Evolutionary conservation across 805 yeast genomes (phyloP).

Genomic region (Metschnikowia matae): DNA sequence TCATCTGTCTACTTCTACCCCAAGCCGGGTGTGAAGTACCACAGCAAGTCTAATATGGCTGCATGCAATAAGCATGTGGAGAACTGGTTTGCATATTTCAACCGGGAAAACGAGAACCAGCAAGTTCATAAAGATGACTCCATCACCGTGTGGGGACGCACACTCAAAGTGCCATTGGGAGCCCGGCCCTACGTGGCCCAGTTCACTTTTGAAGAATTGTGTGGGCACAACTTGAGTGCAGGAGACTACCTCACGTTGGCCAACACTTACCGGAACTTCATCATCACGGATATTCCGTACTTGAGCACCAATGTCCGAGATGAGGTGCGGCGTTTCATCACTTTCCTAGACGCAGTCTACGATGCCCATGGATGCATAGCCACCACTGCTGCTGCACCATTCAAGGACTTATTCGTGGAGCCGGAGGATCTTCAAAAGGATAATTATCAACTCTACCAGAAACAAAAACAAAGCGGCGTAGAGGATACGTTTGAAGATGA

Average conservation of each 20-base stretch:
- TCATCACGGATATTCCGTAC: conserved; percentile 91
- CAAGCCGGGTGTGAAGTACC: conserved; percentile 53
- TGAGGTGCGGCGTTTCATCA: conserved; percentile 84
- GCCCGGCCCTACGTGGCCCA: conserved; percentile 82
- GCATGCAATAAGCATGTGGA: conserved; percentile 60
- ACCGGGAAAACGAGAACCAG: conserved; percentile 48
- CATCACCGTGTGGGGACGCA: conserved; percentile 83
- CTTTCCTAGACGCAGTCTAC: conserved; percentile 92
- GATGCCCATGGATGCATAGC: conserved; percentile 87
- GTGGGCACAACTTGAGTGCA: conserved; percentile 85
- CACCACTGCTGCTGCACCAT: conserved; percentile 84
- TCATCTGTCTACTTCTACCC: conserved; percentile 79
- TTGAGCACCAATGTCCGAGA: conserved; percentile 76
- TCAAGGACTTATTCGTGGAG: conserved; percentile 80
- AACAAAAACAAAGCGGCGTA: conserved; percentile 32
- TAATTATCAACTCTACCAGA: conserved; percentile 41
- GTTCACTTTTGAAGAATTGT: conserved; percentile 79
- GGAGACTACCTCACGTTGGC: conserved; percentile 92
- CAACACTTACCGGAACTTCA: conserved; percentile 64
- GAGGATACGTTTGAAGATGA: conserved; percentile 48
- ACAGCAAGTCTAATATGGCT: conserved; percentile 45
- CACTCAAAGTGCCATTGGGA: conserved; percentile 68
- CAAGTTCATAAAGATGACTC: conserved; percentile 19
- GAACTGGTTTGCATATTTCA: conserved; percentile 76
- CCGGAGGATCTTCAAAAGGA: conserved; percentile 57